phyloP scores from a whole-genome alignment of 169 alveolate species.

The Eimeria maxima region DNA sequence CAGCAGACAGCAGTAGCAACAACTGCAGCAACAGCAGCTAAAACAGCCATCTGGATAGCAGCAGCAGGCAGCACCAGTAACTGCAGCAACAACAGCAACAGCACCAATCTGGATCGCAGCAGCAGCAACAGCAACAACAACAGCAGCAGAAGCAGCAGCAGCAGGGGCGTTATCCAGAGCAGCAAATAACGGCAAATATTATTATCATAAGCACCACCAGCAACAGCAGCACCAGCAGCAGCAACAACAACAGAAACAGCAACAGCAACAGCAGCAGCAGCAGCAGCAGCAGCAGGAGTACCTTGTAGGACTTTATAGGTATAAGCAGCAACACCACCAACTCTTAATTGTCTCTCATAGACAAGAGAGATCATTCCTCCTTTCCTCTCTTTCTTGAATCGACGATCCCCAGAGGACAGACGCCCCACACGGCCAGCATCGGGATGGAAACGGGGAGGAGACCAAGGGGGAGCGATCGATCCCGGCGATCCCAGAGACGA shows the following conservation, averaged over 20 bases:
- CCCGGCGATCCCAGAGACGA: not conserved
- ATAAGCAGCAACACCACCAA: slow-evolving; percentile 24
- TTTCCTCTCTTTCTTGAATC: slow-evolving; percentile 56
- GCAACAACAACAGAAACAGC: not conserved
- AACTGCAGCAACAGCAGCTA: not conserved
- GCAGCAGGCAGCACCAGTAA: not conserved
- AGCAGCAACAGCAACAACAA: not conserved
- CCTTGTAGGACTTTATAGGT: slow-evolving; percentile 52
- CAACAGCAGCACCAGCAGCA: not conserved
- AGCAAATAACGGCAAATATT: not conserved
- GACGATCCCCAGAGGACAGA: not conserved
- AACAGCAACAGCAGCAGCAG: not conserved
- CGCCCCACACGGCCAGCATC: slow-evolving; percentile 54
- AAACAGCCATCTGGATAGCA: not conserved
- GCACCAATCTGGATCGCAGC: not conserved
- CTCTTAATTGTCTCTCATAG: slow-evolving; percentile 45
- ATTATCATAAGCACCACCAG: not conserved
- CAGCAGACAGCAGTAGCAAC: not conserved
- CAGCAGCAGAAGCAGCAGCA: not conserved
- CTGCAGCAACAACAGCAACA: not conserved
- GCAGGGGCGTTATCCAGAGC: not conserved
- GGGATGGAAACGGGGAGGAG: not conserved
- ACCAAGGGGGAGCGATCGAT: slow-evolving; percentile 10
- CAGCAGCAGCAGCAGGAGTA: not conserved
- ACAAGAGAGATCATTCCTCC: slow-evolving; percentile 74